Conservation (phyloP, 1,284 basidiomycete genomes). For the Leccinum pseudoinsigne region DNA sequence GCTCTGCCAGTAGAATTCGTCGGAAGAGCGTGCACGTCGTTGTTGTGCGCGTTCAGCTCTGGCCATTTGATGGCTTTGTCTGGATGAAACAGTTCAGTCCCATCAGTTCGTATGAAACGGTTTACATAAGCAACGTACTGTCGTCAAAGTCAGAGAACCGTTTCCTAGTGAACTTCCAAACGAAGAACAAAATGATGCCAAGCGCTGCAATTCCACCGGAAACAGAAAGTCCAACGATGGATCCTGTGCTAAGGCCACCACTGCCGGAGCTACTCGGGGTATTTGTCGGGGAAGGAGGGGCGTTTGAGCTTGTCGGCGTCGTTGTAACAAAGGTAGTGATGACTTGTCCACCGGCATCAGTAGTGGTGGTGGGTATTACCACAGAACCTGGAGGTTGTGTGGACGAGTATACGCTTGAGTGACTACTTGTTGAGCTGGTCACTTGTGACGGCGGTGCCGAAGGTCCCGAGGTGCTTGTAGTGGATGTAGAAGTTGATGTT, state of each 20-base stretch:
- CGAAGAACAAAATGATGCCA: slow-evolving; percentile 50
- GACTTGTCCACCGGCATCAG: slow-evolving; percentile 28
- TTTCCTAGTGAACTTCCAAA: slow-evolving; percentile 83
- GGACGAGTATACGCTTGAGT: background rate
- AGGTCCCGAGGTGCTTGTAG: slow-evolving; percentile 9
- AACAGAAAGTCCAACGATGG: too few relatives aligned
- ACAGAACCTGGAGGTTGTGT: slow-evolving; percentile 8
- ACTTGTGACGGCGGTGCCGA: slow-evolving; percentile 12
- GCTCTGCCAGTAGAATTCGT: slow-evolving; percentile 61
- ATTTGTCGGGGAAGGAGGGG: slow-evolving; percentile 19
- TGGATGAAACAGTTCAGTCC: slow-evolving; percentile 30
- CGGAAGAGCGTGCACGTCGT: slow-evolving; percentile 60
- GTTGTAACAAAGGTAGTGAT: slow-evolving; percentile 19
- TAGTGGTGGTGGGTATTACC: slow-evolving; percentile 23
- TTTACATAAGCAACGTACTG: slow-evolving; percentile 49
- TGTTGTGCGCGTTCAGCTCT: slow-evolving; percentile 68
- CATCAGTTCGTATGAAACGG: slow-evolving; percentile 11
- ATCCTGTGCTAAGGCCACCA: too few relatives aligned
- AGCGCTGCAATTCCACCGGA: too few relatives aligned
- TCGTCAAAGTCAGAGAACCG: slow-evolving; percentile 73
- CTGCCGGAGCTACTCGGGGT: too few relatives aligned
- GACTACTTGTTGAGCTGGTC: slow-evolving; percentile 4
- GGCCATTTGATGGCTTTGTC: slow-evolving; percentile 87
- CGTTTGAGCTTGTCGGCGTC: slow-evolving; percentile 9
- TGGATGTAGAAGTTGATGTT: background rate